Base-by-base conservation (phyloP, 768 basidiomycete genomes). In the Calvatia gigantea region DNA sequence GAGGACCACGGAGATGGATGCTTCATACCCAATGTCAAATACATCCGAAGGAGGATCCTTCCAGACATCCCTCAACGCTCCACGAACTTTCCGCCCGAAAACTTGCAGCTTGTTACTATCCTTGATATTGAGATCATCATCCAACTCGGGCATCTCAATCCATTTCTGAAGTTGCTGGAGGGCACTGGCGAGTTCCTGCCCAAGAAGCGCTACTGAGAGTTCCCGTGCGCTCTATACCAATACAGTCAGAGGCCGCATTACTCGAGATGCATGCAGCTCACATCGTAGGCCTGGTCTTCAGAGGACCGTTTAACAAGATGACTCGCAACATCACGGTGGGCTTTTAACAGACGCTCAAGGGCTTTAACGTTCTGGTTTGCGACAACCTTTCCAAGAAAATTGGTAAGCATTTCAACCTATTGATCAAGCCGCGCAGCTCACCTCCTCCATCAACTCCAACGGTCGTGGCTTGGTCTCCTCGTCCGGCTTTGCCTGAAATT, bases 271-370 rank as follows among this genome's bases (percentile, higher is more conserved):
- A 25, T 38, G 31, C 12, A 7, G 67, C 85, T 57, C 61, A 92
- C 93, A 65, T 90, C 86, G 58, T 86, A 91, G 1, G 87, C 84
- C 64, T 91, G 88, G 62, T 92, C 90, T 58, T 91, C 87, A 0
- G 84, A 79, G 8, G 91, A 84, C 21, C 84, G 77, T 61, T 86
- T 89, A 45, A 74, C 73, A 12, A 95, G 73, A 69, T 94, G 86
- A 4, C 76, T 70, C 2, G 83, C 78, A 3, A 94, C 76, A 52
- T 85, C 80, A 54, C 79, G 76, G 64, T 94, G 89, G 6, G 79
- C 79, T 1, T 70, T 66, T n/a, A 86, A 70, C 3, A 93, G 74
- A 48, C 71, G 75, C 17, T 85, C 80, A 2, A 94, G 71, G 39
- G 75, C 75, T 45, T 79, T 76, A 27, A 73, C 31, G 60, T 84